Evolutionary conservation across 2,329 filamentous ascomycete genomes (phyloP), one percentile per base, ranked within the genome.

Genomic region (Exophiala xenobiotica): DNA sequence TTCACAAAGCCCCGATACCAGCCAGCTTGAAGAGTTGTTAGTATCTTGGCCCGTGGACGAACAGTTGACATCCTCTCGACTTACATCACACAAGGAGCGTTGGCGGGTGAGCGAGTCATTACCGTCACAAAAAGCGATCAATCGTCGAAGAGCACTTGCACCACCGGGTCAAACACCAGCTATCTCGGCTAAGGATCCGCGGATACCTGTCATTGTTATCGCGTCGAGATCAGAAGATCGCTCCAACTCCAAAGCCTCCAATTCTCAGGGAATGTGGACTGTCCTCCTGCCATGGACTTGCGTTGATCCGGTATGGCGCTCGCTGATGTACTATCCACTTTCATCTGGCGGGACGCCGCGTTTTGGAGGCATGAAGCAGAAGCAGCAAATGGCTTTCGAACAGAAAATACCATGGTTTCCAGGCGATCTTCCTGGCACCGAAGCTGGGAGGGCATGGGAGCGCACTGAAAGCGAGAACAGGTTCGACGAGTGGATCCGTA

Each of bases 271-370:
- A 0, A 84, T 78, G 0, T 97, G 90, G 90, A 93, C 85, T 0
- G 67, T 97, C 1, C 75, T 97, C 19, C 78, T 93, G 2, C 93
- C 93, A 0, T 96, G 92, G 90, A 90, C 88, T 65, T 96, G 88
- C 62, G 86, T 97, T 27, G 75, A 83, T 27, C 82, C 89, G 0
- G 76, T 96, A 24, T 99, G 93, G 93, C 86, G 92, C 62, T 84
- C 82, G 40, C 71, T 97, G 11, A 86, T 95, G 71, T 90, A 90
- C 64, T 90, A 85, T 53, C 88, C 89, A 0, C 76, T 95, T 0
- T 87, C 84, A 0, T 87, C 84, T 1, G 90, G 90, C 6, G 85
- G 86, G 0, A 95, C 90, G 53, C 87, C 89, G 1, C 79, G 86
- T 19, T 90, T 95, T 60, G 92, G 88, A 1, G 92, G 93, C 0